phyloP scores from a whole-genome alignment of 768 basidiomycete genomes.

The Neoboletus brunneissimus region DNA sequence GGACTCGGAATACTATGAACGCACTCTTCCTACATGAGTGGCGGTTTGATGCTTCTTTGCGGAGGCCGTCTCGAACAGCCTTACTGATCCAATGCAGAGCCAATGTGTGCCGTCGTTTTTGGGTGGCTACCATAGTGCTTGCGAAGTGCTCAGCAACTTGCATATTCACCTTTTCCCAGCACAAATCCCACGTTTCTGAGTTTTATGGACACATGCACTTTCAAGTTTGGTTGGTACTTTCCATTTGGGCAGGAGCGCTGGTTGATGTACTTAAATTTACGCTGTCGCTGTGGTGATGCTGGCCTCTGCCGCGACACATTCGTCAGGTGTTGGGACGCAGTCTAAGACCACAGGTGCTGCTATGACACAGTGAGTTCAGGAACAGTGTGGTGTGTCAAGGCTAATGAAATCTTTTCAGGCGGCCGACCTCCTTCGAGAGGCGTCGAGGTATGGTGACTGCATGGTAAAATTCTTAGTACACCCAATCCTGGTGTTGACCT shows the following conservation, averaged over 20 bases:
- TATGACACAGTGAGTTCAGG: conserved; percentile 36
- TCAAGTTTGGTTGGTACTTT: conserved; percentile 52
- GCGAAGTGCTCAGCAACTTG: conserved; percentile 50
- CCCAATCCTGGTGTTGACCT: conserved; percentile 2
- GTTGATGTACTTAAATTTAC: conserved; percentile 1
- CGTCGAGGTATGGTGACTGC: conserved; percentile 60
- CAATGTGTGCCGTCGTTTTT: conserved; percentile 65
- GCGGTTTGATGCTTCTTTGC: conserved; percentile 79
- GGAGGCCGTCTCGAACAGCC: conserved; percentile 62
- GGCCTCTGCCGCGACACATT: conserved; percentile 72
- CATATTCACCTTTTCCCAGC: conserved; percentile 50
- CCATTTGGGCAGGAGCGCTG: neutral
- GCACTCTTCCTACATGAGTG: no score
- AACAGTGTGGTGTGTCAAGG: neutral
- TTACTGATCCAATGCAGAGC: conserved; percentile 66
- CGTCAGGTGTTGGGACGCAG: conserved; percentile 40
- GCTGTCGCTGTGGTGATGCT: conserved; percentile 53
- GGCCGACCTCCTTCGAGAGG: conserved; percentile 61
- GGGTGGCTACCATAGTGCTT: conserved; percentile 65
- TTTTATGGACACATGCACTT: conserved; percentile 71
- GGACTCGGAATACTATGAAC: no score
- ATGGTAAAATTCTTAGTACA: conserved; percentile 68
- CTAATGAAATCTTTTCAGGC: conserved; percentile 33
- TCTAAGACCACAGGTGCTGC: conserved; percentile 73
- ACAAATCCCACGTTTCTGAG: conserved; percentile 66